phyloP scores from a whole-genome alignment of 441 rosid genomes.

The Pelargonium fulgidum region DNA sequence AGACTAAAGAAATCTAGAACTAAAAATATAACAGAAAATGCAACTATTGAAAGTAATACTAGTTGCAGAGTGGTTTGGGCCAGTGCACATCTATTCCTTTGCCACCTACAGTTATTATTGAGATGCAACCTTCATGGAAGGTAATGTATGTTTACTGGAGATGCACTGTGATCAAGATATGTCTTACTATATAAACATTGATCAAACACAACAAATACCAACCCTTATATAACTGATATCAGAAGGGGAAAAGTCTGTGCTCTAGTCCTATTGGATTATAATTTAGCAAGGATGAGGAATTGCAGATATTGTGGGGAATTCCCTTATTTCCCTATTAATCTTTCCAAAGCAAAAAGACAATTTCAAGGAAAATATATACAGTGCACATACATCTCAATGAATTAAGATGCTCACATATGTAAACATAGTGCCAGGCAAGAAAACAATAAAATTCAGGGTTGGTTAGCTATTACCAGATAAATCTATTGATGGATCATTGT shows the following conservation, averaged over 20 bases:
- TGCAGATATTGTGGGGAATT: no score
- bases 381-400: not conserved
- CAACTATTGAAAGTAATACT: not conserved
- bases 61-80: not conserved
- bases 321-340: no score
- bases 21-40: not conserved
- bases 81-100: not conserved
- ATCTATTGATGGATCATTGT: conserved; percentile 42
- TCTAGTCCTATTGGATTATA: not conserved
- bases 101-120: not conserved
- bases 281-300: not conserved
- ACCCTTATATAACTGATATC: not conserved
- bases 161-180: not conserved
- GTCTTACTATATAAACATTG: not conserved
- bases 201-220: not conserved
- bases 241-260: not conserved
- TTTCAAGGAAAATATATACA: no score
- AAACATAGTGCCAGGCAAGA: not conserved
- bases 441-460: not conserved
- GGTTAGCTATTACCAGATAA: conserved; percentile 43
- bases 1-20: not conserved
- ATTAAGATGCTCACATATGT: not conserved
- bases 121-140: not conserved
- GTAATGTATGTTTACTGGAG: not conserved
- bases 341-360: no score